Base-by-base conservation (phyloP, 169 alveolate genomes). In the Amoebophrya sp. region DNA sequence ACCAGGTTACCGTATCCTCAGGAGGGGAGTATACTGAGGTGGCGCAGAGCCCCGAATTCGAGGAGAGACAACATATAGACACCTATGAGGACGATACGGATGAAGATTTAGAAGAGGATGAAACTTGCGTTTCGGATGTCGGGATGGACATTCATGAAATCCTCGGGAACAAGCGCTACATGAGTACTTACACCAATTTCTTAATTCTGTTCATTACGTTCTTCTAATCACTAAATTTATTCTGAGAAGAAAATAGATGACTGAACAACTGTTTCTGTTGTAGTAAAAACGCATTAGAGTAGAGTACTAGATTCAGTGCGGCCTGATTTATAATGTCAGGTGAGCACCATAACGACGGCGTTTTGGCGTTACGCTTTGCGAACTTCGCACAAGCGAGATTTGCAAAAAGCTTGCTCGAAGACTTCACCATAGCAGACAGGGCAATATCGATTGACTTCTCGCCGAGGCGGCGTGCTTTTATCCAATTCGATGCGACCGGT, bases 271-370 rank as follows among this genome's bases (percentile, higher is more conserved):
- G n/a, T n/a, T n/a, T n/a, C n/a, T n/a, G n/a, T n/a, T n/a, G n/a
- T n/a, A n/a, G n/a, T n/a, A n/a, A n/a, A n/a, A n/a, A n/a, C n/a
- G n/a, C n/a, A n/a, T n/a, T n/a, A n/a, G n/a, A n/a, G n/a, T n/a
- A n/a, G n/a, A n/a, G n/a, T n/a, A n/a, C n/a, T n/a, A n/a, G n/a
- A n/a, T n/a, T n/a, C n/a, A n/a, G n/a, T n/a, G n/a, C n/a, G n/a
- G n/a, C n/a, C n/a, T n/a, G n/a, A n/a, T n/a, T n/a, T n/a, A n/a
- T n/a, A n/a, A n/a, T n/a, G n/a, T n/a, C n/a, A n/a, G n/a, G 38
- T 36, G 83, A 65, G 83, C 83, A 65, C 83, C 83, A 65, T 36
- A 65, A 65, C 83, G 83, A 65, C 83, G 83, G 83, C 2, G 26
- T 65, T 10, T 18, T 65, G 38, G 2, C 33, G 2, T 36, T 65